Base-by-base conservation (phyloP, 768 basidiomycete genomes). In the Lentinula aciculospora region DNA sequence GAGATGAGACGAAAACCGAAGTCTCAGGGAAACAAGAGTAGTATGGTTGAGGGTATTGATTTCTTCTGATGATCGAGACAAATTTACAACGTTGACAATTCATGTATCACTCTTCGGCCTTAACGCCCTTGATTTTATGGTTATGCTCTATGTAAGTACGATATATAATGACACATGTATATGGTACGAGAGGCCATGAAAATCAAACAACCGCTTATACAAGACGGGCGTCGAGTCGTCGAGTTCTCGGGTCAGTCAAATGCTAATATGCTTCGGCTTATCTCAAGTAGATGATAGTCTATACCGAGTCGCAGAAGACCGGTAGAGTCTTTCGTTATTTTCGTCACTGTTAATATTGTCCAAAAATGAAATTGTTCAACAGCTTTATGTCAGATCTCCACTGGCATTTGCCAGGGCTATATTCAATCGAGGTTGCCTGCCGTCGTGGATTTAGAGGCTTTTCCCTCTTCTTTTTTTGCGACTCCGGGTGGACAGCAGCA, bases 161-260 rank as follows among this genome's bases (percentile, higher is more conserved):
- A 8, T 5, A 13, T 9, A 46, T 46, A 10, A 23, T 50, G 4
- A 34, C 10, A 48, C 29, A 28, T 27, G 25, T 36, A 15, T 36
- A 50, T 50, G 49, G 49, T 48, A 31, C 46, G 27, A 31, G 29
- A 27, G n/a, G n/a, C n/a, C n/a, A n/a, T n/a, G n/a, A n/a, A n/a
- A n/a, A n/a, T n/a, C n/a, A n/a, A n/a, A n/a, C n/a, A n/a, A n/a
- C n/a, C n/a, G 9, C 25, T 34, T n/a, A 36, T 50, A 23, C 36
- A 32, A 17, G 25, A 23, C 23, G 7, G 29, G 39, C 51, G 51
- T 53, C 51, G 51, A 53, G 51, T 53, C 51, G 51, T 53, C 51
- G 51, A 53, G 51, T 53, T 53, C 34, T 40, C 51, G 51, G 51
- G 28, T 3, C 51, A 36, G 51, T 25, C 27, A 7, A 17, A 39